Percentiles rank a stretch among this genome's conserved stretches.
phyloP scores from a whole-genome alignment of 2,329 filamentous ascomycete genomes.

The Ophiostoma sp. region DNA sequence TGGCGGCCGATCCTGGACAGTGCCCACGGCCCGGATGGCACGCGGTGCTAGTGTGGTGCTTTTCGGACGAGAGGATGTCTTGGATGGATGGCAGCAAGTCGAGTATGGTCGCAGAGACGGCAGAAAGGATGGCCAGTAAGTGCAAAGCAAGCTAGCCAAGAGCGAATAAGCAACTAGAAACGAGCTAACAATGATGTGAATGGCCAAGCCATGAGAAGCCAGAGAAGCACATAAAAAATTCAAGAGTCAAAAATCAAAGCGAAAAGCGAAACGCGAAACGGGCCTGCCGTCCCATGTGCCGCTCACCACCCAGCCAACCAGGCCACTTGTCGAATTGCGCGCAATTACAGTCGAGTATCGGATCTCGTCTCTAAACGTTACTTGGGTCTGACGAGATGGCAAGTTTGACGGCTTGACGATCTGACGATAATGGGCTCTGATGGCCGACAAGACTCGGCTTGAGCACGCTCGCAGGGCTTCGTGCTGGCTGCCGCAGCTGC shows the following conservation, averaged over 20 bases:
- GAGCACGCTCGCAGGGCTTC: neutral
- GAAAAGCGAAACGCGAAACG: neutral
- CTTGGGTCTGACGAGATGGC: neutral
- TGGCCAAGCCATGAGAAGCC: neutral
- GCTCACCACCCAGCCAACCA: neutral
- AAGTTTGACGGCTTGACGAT: neutral
- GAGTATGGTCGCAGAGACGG: neutral
- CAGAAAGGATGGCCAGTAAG: slow-evolving; percentile 6
- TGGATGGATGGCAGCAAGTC: neutral
- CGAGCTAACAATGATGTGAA: neutral
- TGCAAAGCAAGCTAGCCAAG: neutral
- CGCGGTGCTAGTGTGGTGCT: slow-evolving; percentile 4
- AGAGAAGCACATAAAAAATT: neutral
- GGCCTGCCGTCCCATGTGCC: neutral
- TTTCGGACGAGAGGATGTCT: slow-evolving; percentile 25
- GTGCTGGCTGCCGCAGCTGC: neutral
- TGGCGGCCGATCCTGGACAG: neutral
- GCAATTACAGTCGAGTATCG: neutral
- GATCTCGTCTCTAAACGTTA: neutral
- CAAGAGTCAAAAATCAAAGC: neutral
- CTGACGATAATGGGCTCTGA: no score
- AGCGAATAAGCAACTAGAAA: neutral
- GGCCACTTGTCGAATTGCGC: neutral
- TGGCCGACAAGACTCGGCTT: neutral
- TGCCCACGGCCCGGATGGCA: neutral